Evolutionary conservation across 1,284 basidiomycete genomes (phyloP), one percentile per base, ranked within the genome.

Genomic region (Cystobasidiaceae sp.): DNA sequence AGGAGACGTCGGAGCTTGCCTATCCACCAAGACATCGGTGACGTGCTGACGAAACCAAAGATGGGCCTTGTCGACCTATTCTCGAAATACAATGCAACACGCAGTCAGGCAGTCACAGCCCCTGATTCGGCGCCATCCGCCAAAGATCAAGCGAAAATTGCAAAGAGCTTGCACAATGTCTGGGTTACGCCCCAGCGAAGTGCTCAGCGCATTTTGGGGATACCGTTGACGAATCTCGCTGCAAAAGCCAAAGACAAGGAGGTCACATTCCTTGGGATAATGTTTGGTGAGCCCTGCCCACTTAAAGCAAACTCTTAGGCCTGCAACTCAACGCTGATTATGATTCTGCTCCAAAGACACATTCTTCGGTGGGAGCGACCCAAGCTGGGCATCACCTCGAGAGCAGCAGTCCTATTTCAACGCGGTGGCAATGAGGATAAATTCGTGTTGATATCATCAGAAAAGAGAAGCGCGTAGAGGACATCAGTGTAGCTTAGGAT

Each of bases 401-500:
- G 54, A 66, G 23, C 69, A 70, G 46, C 57, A 68, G 54, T 50
- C 69, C 9, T 71, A 67, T 59, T 71, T 71, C 61, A 69, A 69
- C 23, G 51, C 62, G 7, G 50, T 70, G 25, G 48, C 37, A 13
- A 27, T 71, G 28, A 49, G 52, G 34, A 67, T 71, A 27, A 71
- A 69, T 37, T 11, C 33, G 68, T 73, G 81, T 32, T 57, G 34
- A 39, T 27, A 23, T 41, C n/a, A 34, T 5, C 27, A 27, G 51
- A 19, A 39, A 25, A 27, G 19, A 25, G 43, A 19, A 44, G n/a
- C n/a, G n/a, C n/a, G n/a, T n/a, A n/a, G n/a, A n/a, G n/a, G n/a
- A n/a, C n/a, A n/a, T n/a, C n/a, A n/a, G n/a, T n/a, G n/a, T n/a
- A n/a, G n/a, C n/a, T n/a, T n/a, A n/a, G n/a, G n/a, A n/a, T n/a